A percentile compares a stretch with the other conserved stretches of the same genome.
Conservation (phyloP, 768 basidiomycete genomes). For the Boletellus emodensis region DNA sequence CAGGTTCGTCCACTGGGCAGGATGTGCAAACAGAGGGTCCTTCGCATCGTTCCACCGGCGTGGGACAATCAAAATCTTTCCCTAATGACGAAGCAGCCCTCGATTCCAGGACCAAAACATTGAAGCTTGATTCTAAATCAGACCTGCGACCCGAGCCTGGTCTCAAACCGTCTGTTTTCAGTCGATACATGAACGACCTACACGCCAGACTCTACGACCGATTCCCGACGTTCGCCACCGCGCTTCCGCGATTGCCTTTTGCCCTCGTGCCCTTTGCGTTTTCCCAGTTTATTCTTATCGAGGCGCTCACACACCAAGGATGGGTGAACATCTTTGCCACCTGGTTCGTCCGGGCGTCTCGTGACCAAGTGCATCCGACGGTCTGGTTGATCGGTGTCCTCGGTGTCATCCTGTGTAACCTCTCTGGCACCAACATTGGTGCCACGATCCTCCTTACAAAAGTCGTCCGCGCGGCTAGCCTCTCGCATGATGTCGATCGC, state of each 20-base stretch:
- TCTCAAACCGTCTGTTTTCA: not conserved
- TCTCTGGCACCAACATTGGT: conserved; percentile 90
- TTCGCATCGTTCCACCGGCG: not conserved
- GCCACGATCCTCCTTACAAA: conserved; percentile 87
- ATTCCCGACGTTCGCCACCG: conserved; percentile 71
- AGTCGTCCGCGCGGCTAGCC: conserved; percentile 51
- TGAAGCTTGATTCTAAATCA: not conserved
- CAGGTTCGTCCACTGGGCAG: not conserved
- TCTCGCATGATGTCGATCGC: conserved; percentile 35
- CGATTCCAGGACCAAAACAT: not conserved
- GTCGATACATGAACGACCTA: not conserved
- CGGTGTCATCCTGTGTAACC: conserved; percentile 72
- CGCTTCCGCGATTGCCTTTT: conserved; percentile 71
- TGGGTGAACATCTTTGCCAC: conserved; percentile 83
- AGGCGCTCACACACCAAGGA: conserved; percentile 73
- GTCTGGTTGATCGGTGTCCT: conserved; percentile 69
- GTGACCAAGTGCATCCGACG: conserved; percentile 41
- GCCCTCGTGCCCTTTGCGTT: conserved; percentile 88
- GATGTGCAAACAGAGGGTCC: too few species aligned
- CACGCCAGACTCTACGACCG: conserved; percentile 20
- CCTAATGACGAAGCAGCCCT: not conserved
- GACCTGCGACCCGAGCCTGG: not conserved
- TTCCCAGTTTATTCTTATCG: conserved; percentile 91
- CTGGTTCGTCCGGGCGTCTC: conserved; percentile 54
- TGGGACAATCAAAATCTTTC: not conserved